Conservation (phyloP, 192 early-diverging fungal species). For the Paraglomus brasilianum region DNA sequence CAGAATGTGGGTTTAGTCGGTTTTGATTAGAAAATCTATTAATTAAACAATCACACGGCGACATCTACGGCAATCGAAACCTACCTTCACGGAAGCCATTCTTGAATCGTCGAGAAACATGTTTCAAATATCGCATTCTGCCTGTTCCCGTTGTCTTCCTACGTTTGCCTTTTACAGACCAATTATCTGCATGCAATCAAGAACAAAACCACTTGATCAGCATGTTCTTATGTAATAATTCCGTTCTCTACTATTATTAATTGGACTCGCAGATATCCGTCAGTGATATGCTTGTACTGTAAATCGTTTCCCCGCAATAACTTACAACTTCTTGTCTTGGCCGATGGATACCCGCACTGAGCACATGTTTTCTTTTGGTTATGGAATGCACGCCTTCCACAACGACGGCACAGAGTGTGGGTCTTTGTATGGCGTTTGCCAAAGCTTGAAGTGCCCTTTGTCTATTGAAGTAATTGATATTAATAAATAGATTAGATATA, state of each 20-base stretch:
- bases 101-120: conserved; percentile 90
- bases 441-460: conserved; percentile 98
- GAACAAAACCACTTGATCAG: conserved; percentile 9
- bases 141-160: conserved; percentile 99
- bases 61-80: conserved; percentile 43
- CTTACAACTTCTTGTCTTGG: conserved; percentile 94
- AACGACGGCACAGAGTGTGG: conserved; percentile 97
- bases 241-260: not conserved
- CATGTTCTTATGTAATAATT: not conserved
- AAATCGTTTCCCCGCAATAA: conserved; percentile 10
- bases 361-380: conserved; percentile 99
- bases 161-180: conserved; percentile 93
- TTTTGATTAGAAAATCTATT: not conserved
- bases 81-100: conserved; percentile 95
- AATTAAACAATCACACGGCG: conserved; percentile 33
- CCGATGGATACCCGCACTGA: conserved; percentile 97
- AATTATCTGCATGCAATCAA: conserved; percentile 67
- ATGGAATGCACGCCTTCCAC: conserved; percentile 97
- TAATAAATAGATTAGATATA: too few species aligned
- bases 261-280: not conserved
- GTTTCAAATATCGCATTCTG: conserved; percentile 96
- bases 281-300: not conserved
- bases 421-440: conserved; percentile 99
- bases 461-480: conserved; percentile 46
- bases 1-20: not conserved